phyloP scores from a whole-genome alignment of 768 basidiomycete genomes.

The Suillus cothurnatus region DNA sequence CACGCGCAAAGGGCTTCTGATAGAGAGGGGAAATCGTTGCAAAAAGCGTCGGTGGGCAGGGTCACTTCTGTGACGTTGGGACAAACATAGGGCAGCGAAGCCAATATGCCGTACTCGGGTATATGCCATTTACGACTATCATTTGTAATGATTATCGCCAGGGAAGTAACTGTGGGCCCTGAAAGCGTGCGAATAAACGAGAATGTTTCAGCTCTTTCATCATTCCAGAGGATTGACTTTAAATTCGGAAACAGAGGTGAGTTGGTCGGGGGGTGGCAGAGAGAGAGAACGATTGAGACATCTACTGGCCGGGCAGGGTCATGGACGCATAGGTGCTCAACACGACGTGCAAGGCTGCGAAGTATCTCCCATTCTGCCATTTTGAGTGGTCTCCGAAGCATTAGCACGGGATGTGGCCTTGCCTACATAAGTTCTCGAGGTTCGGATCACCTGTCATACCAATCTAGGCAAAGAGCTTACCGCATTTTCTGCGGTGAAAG shows the following conservation, averaged over 20 bases:
- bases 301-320: slow-evolving; percentile 4
- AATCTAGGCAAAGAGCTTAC: slow-evolving; percentile 1
- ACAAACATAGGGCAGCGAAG: slow-evolving; percentile 7
- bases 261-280: slow-evolving; percentile 7
- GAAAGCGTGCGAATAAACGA: slow-evolving; percentile 10
- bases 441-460: background rate
- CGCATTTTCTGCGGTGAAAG: background rate
- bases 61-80: slow-evolving; percentile 7
- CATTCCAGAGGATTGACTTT: slow-evolving; percentile 3
- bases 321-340: background rate
- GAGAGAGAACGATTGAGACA: background rate
- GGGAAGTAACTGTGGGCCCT: slow-evolving; percentile 7
- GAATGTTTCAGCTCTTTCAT: slow-evolving; percentile 5
- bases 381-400: slow-evolving; percentile 3
- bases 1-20: slow-evolving; percentile 11
- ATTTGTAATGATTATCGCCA: background rate
- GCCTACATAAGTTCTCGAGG: background rate
- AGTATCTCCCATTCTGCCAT: slow-evolving; percentile 7
- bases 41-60: background rate
- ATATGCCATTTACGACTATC: background rate
- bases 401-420: background rate
- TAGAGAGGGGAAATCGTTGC: background rate
- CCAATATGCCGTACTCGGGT: slow-evolving; percentile 5
- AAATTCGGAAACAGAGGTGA: slow-evolving; percentile 9
- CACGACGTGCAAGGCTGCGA: slow-evolving; percentile 5